A percentile compares a stretch with the other conserved stretches of the same genome.
Conservation (phyloP, 345 rosid species). For the Bruguiera parviflora region DNA sequence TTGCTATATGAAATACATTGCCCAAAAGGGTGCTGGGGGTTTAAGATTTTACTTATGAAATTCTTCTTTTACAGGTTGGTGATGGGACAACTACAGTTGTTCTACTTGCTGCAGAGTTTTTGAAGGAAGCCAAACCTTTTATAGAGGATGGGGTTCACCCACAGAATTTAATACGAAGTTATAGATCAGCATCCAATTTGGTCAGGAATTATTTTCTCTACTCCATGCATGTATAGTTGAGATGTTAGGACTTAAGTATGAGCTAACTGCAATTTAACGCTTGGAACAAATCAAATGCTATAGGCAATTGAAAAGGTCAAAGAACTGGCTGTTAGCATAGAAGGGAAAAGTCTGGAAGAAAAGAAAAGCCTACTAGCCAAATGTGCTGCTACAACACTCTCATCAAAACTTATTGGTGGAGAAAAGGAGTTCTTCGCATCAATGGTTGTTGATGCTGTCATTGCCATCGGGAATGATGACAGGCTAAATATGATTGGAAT, state of each 20-base stretch:
- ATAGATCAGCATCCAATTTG: slow-evolving; percentile 71
- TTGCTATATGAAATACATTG: too few species aligned
- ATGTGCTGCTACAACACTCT: slow-evolving; percentile 95
- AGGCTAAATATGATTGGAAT: slow-evolving; percentile 88
- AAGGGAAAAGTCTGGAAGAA: slow-evolving; percentile 89
- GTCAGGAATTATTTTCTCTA: slow-evolving; percentile 21
- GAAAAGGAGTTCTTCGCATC: slow-evolving; percentile 92
- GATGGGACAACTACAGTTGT: slow-evolving; percentile 99
- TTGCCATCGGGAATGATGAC: slow-evolving; percentile 79
- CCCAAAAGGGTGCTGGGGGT: too few species aligned
- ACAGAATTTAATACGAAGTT: slow-evolving; percentile 87
- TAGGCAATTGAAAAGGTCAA: slow-evolving; percentile 92
- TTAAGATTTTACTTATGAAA: too few species aligned
- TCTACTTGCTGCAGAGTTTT: slow-evolving; percentile 84
- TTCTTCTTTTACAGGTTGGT: slow-evolving; percentile 55
- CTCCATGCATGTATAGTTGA: neutral
- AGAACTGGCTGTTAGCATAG: slow-evolving; percentile 85
- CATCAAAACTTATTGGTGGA: slow-evolving; percentile 98
- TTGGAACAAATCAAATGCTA: neutral
- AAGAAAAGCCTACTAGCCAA: slow-evolving; percentile 83
- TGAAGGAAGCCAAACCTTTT: slow-evolving; percentile 97
- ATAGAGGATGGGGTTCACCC: slow-evolving; percentile 96
- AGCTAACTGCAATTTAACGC: neutral
- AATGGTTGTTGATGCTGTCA: slow-evolving; percentile 95
- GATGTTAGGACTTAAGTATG: neutral